Percentiles rank a stretch among this genome's conserved stretches.
These are phyloP conservation scores for Chlorella variabilis DNA, from an alignment of 163 green algal genomes.

Conservation along the genomic window DNA sequence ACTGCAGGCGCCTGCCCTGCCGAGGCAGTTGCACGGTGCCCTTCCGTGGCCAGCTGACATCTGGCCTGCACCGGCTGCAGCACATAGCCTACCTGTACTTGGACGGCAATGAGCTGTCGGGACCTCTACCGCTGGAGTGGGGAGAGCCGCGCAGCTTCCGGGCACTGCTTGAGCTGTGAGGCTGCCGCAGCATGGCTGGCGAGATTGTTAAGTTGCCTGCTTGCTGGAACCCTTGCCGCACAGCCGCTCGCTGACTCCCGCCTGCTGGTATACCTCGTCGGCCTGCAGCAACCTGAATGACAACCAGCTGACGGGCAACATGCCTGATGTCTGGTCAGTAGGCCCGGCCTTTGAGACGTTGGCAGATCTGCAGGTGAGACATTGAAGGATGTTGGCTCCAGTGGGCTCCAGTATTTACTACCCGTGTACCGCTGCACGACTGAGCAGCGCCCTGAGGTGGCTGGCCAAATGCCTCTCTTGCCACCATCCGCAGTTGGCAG, in stretches of 20 bases:
- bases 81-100: conserved; percentile 1
- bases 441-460: no score
- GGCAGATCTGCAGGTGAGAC: conserved; percentile 17
- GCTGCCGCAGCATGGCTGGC: no score
- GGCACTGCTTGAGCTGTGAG: conserved; percentile 32
- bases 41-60: neutral
- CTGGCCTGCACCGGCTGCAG: conserved; percentile 18
- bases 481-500: conserved; percentile 21
- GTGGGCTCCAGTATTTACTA: no score
- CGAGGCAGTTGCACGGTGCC: neutral
- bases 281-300: conserved; percentile 32
- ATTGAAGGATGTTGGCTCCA: no score
- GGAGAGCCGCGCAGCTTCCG: conserved; percentile 10
- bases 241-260: neutral
- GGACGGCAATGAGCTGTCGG: conserved; percentile 3
- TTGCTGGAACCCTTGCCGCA: neutral
- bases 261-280: neutral
- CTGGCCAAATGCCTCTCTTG: no score
- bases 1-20: conserved; percentile 18
- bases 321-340: conserved; percentile 21
- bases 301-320: conserved; percentile 33
- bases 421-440: no score
- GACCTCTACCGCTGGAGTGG: conserved; percentile 9
- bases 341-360: conserved; percentile 20
- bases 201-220: neutral